phyloP scores from a whole-genome alignment of 768 basidiomycete species.

The Mycena filopes region DNA sequence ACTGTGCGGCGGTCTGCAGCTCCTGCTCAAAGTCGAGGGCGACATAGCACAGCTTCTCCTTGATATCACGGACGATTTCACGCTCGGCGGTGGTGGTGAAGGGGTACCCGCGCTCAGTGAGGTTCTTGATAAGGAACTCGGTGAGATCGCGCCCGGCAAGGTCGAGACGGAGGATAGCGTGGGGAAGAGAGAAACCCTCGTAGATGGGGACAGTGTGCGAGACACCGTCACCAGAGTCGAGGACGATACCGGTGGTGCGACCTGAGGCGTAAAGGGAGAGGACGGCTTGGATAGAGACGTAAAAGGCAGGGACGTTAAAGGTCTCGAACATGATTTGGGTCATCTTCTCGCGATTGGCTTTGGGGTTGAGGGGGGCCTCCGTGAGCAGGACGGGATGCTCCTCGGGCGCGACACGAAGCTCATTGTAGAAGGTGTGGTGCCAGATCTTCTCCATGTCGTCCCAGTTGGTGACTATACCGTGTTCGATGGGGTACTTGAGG shows the following conservation, averaged over 20 bases:
- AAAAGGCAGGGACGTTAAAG: constrained; percentile 93
- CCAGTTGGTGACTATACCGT: constrained; percentile 98
- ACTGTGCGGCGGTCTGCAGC: constrained; percentile 89
- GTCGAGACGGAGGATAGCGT: constrained; percentile 93
- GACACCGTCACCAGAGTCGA: constrained; percentile 97
- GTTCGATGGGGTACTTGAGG: constrained; percentile 93
- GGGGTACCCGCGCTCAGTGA: constrained; percentile 91
- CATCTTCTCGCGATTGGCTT: constrained; percentile 94
- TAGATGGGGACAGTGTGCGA: constrained; percentile 97
- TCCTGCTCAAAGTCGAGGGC: constrained; percentile 96
- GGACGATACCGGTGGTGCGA: constrained; percentile 93
- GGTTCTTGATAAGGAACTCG: constrained; percentile 82
- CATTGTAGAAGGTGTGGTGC: constrained; percentile 98
- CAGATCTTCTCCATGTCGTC: constrained; percentile 99
- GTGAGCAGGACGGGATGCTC: constrained; percentile 93
- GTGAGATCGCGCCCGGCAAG: constrained; percentile 94
- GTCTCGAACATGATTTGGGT: constrained; percentile 98
- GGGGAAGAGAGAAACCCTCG: constrained; percentile 92
- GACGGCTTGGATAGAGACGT: constrained; percentile 92
- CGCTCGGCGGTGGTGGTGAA: constrained; percentile 95
- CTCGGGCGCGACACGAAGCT: constrained; percentile 92
- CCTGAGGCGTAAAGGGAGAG: constrained; percentile 93
- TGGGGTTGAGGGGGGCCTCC: constrained; percentile 93
- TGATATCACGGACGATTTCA: constrained; percentile 97
- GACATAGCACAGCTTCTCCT: constrained; percentile 97